Percentiles rank a stretch among this genome's conserved stretches.
These are phyloP conservation scores for Rhizoclosmatium globosum DNA, from an alignment of 192 early-diverging fungal genomes.

Conservation along the genomic window DNA sequence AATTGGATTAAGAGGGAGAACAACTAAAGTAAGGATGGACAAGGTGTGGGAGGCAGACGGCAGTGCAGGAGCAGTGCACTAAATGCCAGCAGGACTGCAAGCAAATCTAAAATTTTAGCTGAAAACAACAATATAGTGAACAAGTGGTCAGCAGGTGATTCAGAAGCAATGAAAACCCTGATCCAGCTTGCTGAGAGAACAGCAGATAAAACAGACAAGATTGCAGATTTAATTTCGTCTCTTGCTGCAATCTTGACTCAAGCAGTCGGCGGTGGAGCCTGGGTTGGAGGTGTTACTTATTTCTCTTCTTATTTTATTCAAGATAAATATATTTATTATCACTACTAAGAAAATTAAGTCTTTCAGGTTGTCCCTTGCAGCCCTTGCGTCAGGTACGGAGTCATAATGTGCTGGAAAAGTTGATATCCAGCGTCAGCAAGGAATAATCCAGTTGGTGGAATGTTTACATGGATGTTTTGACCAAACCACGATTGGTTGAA, in stretches of 20 bases:
- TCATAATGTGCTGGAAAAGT: not conserved
- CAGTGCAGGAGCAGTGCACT: too few species aligned
- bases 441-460: too few species aligned
- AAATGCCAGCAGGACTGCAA: too few species aligned
- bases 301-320: not conserved
- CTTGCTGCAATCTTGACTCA: not conserved
- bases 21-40: too few species aligned
- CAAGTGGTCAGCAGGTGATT: not conserved
- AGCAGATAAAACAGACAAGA: not conserved
- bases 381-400: not conserved
- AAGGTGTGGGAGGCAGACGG: too few species aligned
- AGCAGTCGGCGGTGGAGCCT: not conserved
- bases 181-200: not conserved
- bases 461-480: not conserved
- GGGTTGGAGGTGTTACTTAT: not conserved
- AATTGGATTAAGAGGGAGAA: not conserved
- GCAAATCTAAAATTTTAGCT: too few species aligned
- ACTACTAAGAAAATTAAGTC: not conserved
- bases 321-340: not conserved
- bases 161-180: not conserved
- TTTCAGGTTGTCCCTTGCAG: not conserved
- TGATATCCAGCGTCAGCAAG: constrained; percentile 6
- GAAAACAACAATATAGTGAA: not conserved
- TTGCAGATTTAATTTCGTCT: not conserved
- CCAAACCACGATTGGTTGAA: constrained; percentile 12